Conservation (phyloP, 768 basidiomycete genomes). For the Gloeopeniophorella convolvens region DNA sequence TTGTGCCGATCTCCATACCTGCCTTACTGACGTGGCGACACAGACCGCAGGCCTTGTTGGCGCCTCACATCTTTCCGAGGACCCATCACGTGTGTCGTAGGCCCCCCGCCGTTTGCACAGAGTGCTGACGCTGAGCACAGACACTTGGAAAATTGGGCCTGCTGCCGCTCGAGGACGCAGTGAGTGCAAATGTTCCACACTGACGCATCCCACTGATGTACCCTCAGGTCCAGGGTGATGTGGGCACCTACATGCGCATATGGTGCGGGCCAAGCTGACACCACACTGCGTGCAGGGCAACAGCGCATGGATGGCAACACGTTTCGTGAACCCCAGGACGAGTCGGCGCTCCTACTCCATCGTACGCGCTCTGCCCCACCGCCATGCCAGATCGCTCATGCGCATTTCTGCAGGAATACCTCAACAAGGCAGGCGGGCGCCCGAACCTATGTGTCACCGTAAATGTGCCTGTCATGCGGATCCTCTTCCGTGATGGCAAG, state of each 20-base stretch:
- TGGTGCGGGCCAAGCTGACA: not conserved
- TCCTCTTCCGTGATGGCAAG: slow-evolving; percentile 18
- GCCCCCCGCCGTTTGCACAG: no score
- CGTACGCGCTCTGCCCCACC: not conserved
- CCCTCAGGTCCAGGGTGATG: slow-evolving; percentile 5
- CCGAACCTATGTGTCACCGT: slow-evolving; percentile 14
- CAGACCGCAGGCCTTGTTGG: no score
- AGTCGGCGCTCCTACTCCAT: slow-evolving; percentile 10
- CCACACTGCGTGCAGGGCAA: slow-evolving; percentile 5
- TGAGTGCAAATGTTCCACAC: no score
- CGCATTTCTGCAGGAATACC: slow-evolving; percentile 3
- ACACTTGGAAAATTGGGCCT: slow-evolving; percentile 9
- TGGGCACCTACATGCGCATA: not conserved
- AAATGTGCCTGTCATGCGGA: no score
- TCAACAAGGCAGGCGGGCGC: slow-evolving; percentile 2
- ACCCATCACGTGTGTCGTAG: no score
- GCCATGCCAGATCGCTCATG: not conserved
- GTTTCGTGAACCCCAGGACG: slow-evolving; percentile 9
- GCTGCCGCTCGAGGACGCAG: slow-evolving; percentile 1
- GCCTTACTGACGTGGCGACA: no score
- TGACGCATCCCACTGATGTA: no score
- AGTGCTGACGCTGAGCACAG: slow-evolving; percentile 1
- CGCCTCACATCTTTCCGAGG: no score
- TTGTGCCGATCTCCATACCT: no score
- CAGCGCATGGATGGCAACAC: slow-evolving; percentile 12